Percentiles rank a stretch among this genome's conserved stretches.
Evolutionary conservation across 768 basidiomycete species (phyloP).

Genomic region (Pleurotus ostreatus): DNA sequence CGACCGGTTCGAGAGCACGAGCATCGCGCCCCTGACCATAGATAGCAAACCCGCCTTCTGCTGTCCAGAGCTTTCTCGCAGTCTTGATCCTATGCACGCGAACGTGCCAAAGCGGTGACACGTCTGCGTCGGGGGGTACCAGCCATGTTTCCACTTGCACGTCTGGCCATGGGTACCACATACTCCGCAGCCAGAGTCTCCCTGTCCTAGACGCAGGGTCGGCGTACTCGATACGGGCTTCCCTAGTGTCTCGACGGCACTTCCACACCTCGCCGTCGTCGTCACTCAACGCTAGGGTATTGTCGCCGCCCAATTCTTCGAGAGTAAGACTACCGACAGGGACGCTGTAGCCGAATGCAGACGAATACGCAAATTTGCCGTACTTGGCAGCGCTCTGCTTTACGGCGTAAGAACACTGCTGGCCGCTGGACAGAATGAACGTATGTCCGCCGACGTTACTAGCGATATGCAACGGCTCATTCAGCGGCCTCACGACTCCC

Average conservation of each 20-base stretch:
- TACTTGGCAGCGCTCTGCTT: conserved; percentile 78
- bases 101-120: conserved; percentile 63
- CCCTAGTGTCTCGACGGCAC: conserved; percentile 57
- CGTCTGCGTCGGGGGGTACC: conserved; percentile 46
- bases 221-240: conserved; percentile 49
- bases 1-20: conserved; percentile 49
- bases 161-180: conserved; percentile 75
- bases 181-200: conserved; percentile 49
- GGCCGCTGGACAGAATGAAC: conserved; percentile 70
- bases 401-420: conserved; percentile 76
- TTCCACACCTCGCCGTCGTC: conserved; percentile 73
- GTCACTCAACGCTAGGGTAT: conserved; percentile 65
- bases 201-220: not conserved
- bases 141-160: conserved; percentile 75
- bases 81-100: conserved; percentile 61
- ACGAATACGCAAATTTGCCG: conserved; percentile 73
- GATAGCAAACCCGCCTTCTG: conserved; percentile 70
- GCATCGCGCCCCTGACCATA: conserved; percentile 64
- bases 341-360: conserved; percentile 76
- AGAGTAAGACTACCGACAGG: conserved; percentile 63
- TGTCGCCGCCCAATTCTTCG: conserved; percentile 71
- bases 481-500: conserved; percentile 45
- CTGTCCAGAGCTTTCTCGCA: conserved; percentile 46
- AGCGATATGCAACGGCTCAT: conserved; percentile 66
- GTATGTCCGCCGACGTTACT: conserved; percentile 61